These are phyloP conservation scores for Acacia confusa DNA, from an alignment of 306 rosid species.

Conservation along the genomic window DNA sequence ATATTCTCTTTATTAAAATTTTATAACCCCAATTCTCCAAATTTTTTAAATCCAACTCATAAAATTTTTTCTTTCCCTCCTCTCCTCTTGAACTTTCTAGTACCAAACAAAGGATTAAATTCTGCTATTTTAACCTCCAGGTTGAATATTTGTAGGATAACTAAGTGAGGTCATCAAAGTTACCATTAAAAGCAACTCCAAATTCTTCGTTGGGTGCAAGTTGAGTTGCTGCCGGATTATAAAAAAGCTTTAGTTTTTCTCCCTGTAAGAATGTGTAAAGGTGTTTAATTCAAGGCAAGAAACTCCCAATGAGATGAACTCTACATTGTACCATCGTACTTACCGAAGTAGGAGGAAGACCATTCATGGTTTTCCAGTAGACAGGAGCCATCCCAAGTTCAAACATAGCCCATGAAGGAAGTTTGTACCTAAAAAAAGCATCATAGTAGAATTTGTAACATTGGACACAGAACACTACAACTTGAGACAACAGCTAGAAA, in stretches of 20 bases:
- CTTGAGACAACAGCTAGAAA: background rate
- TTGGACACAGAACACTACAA: background rate
- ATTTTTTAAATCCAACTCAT: no score
- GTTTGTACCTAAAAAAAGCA: constrained; percentile 51
- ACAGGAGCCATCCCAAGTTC: constrained; percentile 83
- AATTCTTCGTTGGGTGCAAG: constrained; percentile 77
- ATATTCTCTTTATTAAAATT: no score
- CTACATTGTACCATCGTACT: constrained; percentile 19
- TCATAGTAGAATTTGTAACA: constrained; percentile 2
- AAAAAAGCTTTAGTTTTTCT: constrained; percentile 80
- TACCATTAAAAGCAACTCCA: constrained; percentile 91
- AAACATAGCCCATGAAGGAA: constrained; percentile 90
- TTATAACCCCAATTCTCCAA: no score
- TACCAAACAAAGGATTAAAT: background rate
- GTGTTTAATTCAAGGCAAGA: background rate
- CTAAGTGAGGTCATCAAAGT: background rate
- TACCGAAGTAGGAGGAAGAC: constrained; percentile 82
- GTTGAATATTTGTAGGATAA: background rate
- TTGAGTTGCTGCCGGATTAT: constrained; percentile 71
- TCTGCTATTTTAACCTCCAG: constrained; percentile 7
- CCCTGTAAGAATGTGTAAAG: constrained; percentile 58
- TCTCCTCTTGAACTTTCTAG: no score
- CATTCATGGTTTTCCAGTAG: constrained; percentile 92
- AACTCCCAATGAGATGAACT: background rate
- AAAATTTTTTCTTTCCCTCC: no score